A percentile compares a stretch with the other conserved stretches of the same genome.
phyloP scores from a whole-genome alignment of 2,329 filamentous ascomycete species.

The Dactylellina haptotyla region DNA sequence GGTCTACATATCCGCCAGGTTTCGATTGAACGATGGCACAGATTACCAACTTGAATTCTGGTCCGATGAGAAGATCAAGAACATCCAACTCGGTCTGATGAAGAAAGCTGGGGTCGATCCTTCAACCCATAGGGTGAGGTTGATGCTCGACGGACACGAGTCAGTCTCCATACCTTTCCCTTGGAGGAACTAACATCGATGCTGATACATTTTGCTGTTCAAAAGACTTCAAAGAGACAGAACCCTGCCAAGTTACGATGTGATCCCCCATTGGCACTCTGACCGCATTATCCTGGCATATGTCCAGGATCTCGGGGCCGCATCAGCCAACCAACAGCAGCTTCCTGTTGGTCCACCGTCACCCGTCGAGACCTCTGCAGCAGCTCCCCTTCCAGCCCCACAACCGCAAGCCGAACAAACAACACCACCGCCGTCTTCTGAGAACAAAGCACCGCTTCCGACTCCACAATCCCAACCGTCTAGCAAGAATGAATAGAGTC shows the following conservation, averaged over 20 bases:
- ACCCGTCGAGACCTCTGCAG: not conserved
- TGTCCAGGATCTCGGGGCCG: not conserved
- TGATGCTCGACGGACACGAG: conserved; percentile 24
- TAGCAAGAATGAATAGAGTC: conserved; percentile 1
- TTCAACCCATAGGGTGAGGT: not conserved
- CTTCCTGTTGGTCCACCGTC: not conserved
- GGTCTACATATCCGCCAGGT: not conserved
- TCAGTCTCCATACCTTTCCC: not conserved
- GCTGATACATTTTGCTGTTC: not conserved
- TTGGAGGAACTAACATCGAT: not conserved
- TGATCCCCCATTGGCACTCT: not conserved
- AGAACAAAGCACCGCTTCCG: conserved; percentile 13
- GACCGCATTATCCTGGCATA: conserved; percentile 3
- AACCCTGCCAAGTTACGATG: not conserved
- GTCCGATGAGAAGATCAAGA: conserved; percentile 24
- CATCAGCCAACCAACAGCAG: not conserved
- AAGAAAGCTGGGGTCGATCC: not conserved
- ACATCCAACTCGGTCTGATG: conserved; percentile 5
- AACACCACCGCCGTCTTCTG: not conserved
- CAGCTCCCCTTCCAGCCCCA: not conserved
- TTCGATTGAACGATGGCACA: conserved; percentile 1
- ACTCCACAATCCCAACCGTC: not conserved
- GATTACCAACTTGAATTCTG: conserved; percentile 19
- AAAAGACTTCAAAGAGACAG: conserved; percentile 6
- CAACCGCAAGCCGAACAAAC: not conserved